Evolutionary conservation across 768 basidiomycete species (phyloP), one percentile per base, ranked within the genome.

Genomic region (Gymnopilus dilepis): DNA sequence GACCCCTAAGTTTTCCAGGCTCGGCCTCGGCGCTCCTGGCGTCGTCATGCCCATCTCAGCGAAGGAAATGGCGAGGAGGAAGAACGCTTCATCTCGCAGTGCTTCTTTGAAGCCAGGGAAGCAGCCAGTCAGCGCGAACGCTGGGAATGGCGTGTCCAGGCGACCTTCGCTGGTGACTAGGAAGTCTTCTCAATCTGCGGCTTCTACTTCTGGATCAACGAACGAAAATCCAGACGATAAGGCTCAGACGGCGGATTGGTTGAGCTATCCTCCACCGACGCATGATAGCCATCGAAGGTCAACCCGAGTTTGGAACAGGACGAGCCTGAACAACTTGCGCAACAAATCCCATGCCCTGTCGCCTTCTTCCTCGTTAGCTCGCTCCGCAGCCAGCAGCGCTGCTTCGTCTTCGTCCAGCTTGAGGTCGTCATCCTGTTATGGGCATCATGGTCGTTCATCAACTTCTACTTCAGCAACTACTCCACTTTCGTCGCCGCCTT

Each of bases 41-140:
- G 76, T 82, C 15, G 73, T 82, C 7, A 70, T 83, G 37, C 82
- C 81, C n/a, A 62, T 81, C 2, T 71, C 77, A 21, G 77, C 77
- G 7, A 73, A 74, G 42, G 72, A 67, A 12, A 56, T 55, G 33
- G 43, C 43, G 11, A 31, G 17, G 31, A 30, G 59, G 41, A 58
- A 60, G 33, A 41, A 15, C 13, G 37, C 31, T 4, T 33, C 37
- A 11, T 52, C 51, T 19, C 31, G 19, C 12, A n/a, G n/a, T 17
- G 51, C 33, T 37, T 52, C 51, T 22, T 33, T 37, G 11, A 52
- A 13, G 22, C 13, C 51, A 19, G 22, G 13, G 37, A 40, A 54
- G 33, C 26, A 59, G 58, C 13, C 26, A 45, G 2, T 6, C 26
- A 41, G n/a, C 11, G 13, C 26, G 33, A 21, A 9, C 21, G 21